These are phyloP conservation scores for Cyberlindnera euphorbiae DNA, from an alignment of 805 yeast species.

Conservation along the genomic window DNA sequence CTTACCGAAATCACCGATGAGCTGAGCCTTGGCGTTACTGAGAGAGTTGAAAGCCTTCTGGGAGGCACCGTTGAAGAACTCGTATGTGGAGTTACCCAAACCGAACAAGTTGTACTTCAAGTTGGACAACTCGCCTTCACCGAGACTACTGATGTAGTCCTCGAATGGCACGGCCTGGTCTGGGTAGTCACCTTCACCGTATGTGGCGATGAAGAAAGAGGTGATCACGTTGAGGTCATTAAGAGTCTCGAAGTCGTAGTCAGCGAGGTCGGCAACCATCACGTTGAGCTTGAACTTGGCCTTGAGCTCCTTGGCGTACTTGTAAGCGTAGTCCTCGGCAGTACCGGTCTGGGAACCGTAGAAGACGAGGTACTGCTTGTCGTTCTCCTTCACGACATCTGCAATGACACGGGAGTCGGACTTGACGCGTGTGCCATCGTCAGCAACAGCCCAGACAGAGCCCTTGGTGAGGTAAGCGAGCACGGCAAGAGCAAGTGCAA, in stretches of 20 bases:
- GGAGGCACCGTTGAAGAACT: constrained; percentile 82
- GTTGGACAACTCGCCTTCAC: constrained; percentile 50
- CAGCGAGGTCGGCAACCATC: constrained; percentile 84
- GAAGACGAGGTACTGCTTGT: constrained; percentile 74
- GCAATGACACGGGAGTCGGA: constrained; percentile 51
- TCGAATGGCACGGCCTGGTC: constrained; percentile 85
- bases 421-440: constrained; percentile 30
- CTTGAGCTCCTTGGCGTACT: constrained; percentile 83
- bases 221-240: constrained; percentile 58
- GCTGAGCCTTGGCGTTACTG: constrained; percentile 61
- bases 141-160: constrained; percentile 53
- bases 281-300: constrained; percentile 76
- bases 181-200: constrained; percentile 98
- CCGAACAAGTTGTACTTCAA: constrained; percentile 79
- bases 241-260: constrained; percentile 77
- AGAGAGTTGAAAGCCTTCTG: constrained; percentile 49
- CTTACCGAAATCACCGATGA: constrained; percentile 74
- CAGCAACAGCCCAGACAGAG: constrained; percentile 39
- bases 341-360: constrained; percentile 98
- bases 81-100: constrained; percentile 92
- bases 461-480: constrained; percentile 67
- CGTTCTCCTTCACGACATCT: constrained; percentile 51
- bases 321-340: constrained; percentile 93
- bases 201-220: constrained; percentile 82
- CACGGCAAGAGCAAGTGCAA: constrained; percentile 61